Evolutionary conservation across 192 early-diverging fungal genomes (phyloP).

Genomic region (Entomortierella chlamydospora): DNA sequence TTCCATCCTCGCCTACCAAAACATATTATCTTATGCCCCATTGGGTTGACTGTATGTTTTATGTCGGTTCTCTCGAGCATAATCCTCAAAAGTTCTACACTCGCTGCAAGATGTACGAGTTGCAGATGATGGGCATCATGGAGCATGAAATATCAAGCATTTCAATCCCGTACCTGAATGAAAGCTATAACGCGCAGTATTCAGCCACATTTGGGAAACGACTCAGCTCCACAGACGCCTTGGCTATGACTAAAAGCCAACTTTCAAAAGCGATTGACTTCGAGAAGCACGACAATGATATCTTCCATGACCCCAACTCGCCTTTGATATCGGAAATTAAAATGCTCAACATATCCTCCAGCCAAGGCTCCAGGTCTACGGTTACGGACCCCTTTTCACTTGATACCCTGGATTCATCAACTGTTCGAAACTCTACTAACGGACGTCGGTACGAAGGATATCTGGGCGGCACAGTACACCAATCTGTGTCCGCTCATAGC

Average conservation of each 20-base stretch:
- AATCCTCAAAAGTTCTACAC: conserved; percentile 70
- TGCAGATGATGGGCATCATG: conserved; percentile 86
- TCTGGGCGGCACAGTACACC: conserved; percentile 18
- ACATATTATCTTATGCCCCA: conserved; percentile 81
- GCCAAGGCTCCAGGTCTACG: conserved; percentile 1
- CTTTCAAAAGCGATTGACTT: conserved; percentile 28
- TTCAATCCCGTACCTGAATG: conserved; percentile 63
- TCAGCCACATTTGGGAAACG: conserved; percentile 30
- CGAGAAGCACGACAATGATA: conserved; percentile 57
- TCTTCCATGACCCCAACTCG: conserved; percentile 41
- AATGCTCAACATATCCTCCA: conserved; percentile 26
- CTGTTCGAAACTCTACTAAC: not conserved
- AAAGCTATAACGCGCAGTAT: conserved; percentile 37
- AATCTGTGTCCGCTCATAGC: conserved; percentile 19
- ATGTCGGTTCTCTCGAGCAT: conserved; percentile 63
- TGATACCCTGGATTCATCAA: conserved; percentile 23
- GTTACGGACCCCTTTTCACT: conserved; percentile 23
- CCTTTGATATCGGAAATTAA: conserved; percentile 32
- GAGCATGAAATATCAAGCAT: conserved; percentile 67
- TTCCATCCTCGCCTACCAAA: conserved; percentile 38
- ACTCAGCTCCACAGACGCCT: conserved; percentile 32
- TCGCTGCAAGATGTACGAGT: conserved; percentile 86
- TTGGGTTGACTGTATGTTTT: conserved; percentile 96
- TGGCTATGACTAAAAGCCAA: conserved; percentile 5
- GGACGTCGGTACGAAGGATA: conserved; percentile 28